These are phyloP conservation scores for Apiotrichum montevideense DNA, from an alignment of 1,284 basidiomycete species.

Conservation along the genomic window DNA sequence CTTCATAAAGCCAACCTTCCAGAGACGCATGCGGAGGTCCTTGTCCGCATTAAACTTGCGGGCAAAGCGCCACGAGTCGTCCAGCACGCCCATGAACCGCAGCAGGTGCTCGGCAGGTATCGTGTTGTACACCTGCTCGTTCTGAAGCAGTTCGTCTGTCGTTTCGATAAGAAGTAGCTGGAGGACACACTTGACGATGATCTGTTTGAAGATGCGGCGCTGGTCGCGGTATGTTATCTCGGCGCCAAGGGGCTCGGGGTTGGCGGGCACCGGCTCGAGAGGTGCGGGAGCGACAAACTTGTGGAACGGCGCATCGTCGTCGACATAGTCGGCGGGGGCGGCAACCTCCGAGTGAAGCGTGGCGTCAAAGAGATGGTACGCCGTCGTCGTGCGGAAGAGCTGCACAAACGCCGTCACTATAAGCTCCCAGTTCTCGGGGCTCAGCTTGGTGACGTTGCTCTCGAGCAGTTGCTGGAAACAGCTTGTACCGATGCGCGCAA, in stretches of 20 bases:
- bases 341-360: conserved; percentile 74
- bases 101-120: conserved; percentile 92
- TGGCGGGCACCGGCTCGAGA: conserved; percentile 30
- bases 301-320: conserved; percentile 46
- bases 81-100: conserved; percentile 86
- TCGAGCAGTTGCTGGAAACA: conserved; percentile 95
- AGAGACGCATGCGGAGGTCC: conserved; percentile 88
- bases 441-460: conserved; percentile 85
- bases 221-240: conserved; percentile 55
- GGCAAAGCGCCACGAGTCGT: conserved; percentile 96
- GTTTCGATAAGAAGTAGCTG: conserved; percentile 96
- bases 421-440: conserved; percentile 77
- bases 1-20: conserved; percentile 99
- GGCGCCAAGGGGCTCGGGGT: conserved; percentile 22
- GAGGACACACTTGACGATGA: conserved; percentile 99
- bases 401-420: conserved; percentile 91
- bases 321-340: conserved; percentile 52
- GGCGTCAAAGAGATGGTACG: conserved; percentile 94
- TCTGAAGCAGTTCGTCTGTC: conserved; percentile 89
- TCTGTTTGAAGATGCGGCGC: conserved; percentile 91
- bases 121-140: conserved; percentile 82
- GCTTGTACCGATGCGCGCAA: conserved; percentile 95
- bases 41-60: conserved; percentile 98
- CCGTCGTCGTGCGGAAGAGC: conserved; percentile 94
- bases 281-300: conserved; percentile 45